Base-by-base conservation (phyloP, 805 yeast genomes). In the Schwanniomyces vanrijiae region DNA sequence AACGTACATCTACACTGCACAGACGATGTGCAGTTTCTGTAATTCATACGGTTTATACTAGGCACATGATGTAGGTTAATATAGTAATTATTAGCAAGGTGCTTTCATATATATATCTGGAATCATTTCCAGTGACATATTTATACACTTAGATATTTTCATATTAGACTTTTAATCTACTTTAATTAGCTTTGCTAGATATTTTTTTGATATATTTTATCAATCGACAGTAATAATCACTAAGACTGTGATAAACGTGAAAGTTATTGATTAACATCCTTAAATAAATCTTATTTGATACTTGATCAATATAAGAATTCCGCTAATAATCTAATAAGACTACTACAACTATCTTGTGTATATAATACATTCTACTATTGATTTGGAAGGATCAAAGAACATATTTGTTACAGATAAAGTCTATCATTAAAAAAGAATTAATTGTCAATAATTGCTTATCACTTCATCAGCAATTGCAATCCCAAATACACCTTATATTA, bases 41-140 rank as follows among this genome's bases (percentile, higher is more conserved):
- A 25, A 37, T 37, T 21, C 22, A 34, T 19, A 9, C 13, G 13
- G 3, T 7, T 16, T 10, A 19, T 37, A 37, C 25, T 21, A 18
- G 18, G 39, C 39, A 37, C 39, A 37, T 37, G 39, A 37, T 19
- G 39, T 37, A 37, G 26, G 25, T 20, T 37, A 21, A 19, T 37
- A 37, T 20, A 37, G 39, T 21, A 37, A 37, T 37, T 37, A 20
- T 37, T 37, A 37, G 39, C 39, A 37, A 37, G 39, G 22, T 37
- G 22, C 4, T 37, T 37, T 8, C 35, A 14, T 31, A 31, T 31
- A 31, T 31, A 31, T 31, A 31, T 31, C 20, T 14, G 20, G 35
- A 31, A 20, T 31, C 20, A 31, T 31, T 31, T 31, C 35, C 35
- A 31, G 7, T 2, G 35, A 16, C 16, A 31, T 31, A 31, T 31